Evolutionary conservation across 495 filamentous ascomycete genomes (phyloP).

Genomic region (Daldinia bambusicola): DNA sequence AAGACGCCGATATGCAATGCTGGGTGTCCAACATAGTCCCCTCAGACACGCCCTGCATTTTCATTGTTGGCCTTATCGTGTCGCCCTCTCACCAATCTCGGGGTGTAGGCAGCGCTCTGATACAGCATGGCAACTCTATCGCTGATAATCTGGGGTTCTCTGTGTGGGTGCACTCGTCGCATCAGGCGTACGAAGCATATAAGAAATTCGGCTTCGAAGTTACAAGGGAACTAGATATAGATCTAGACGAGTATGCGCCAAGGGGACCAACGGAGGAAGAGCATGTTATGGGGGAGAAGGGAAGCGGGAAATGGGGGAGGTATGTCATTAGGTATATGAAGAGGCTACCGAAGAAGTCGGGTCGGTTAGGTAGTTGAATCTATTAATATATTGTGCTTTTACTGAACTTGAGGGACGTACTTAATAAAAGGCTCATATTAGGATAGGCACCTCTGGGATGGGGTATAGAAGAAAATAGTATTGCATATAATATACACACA

Average conservation of each 20-base stretch:
- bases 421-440: no score
- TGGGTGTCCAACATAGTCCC: conserved; percentile 44
- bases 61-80: conserved; percentile 41
- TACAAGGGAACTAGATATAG: conserved; percentile 37
- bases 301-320: conserved; percentile 38
- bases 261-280: conserved; percentile 26
- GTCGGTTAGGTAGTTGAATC: not conserved
- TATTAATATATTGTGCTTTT: no score
- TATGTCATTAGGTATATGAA: conserved; percentile 47
- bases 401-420: no score
- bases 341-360: conserved; percentile 18
- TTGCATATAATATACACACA: no score
- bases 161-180: conserved; percentile 48
- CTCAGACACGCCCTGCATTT: conserved; percentile 38
- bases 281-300: conserved; percentile 26
- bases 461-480: no score
- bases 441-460: no score
- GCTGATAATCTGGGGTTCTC: conserved; percentile 53
- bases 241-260: conserved; percentile 48
- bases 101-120: conserved; percentile 56
- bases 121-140: conserved; percentile 56
- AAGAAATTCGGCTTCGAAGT: conserved; percentile 44
- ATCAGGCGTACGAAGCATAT: conserved; percentile 43
- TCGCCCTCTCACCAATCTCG: conserved; percentile 42
- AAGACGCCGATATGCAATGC: conserved; percentile 36